Evolutionary conservation across 768 basidiomycete genomes (phyloP).

Genomic region (Tricholoma sp.): DNA sequence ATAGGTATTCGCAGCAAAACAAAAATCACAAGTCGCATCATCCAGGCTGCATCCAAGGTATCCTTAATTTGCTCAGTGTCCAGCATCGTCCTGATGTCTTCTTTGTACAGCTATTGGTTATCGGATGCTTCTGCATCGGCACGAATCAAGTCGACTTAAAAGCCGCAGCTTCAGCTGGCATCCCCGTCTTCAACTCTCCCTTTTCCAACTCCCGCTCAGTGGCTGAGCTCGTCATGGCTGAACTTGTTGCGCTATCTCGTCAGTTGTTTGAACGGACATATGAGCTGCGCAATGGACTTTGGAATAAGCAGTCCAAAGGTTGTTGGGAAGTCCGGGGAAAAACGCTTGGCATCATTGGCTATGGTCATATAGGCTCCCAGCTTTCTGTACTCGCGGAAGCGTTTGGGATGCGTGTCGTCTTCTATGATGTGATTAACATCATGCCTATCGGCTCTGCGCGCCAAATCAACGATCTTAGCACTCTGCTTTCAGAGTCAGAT

Average conservation of each 20-base stretch:
- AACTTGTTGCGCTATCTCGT: constrained; percentile 90
- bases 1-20: constrained; percentile 98
- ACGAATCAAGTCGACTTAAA: constrained; percentile 94
- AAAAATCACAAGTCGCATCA: constrained; percentile 86
- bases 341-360: constrained; percentile 95
- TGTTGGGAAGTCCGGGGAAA: constrained; percentile 99
- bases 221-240: constrained; percentile 93
- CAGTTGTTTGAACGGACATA: constrained; percentile 86
- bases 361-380: constrained; percentile 97
- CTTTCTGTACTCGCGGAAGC: constrained; percentile 96
- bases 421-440: constrained; percentile 92
- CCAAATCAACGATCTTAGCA: constrained; percentile 76
- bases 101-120: constrained; percentile 72
- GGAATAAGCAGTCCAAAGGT: constrained; percentile 98
- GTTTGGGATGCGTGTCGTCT: constrained; percentile 92
- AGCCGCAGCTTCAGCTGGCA: constrained; percentile 80
- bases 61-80: constrained; percentile 13
- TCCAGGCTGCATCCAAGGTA: constrained; percentile 85
- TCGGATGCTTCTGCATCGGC: constrained; percentile 99
- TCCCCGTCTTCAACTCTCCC: constrained; percentile 99
- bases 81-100: not conserved
- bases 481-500: constrained; percentile 76
- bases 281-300: constrained; percentile 85
- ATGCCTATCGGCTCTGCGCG: constrained; percentile 96
- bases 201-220: constrained; percentile 99